Base-by-base conservation (phyloP, 192 early-diverging fungal genomes). In the Dissophora globulifera region DNA sequence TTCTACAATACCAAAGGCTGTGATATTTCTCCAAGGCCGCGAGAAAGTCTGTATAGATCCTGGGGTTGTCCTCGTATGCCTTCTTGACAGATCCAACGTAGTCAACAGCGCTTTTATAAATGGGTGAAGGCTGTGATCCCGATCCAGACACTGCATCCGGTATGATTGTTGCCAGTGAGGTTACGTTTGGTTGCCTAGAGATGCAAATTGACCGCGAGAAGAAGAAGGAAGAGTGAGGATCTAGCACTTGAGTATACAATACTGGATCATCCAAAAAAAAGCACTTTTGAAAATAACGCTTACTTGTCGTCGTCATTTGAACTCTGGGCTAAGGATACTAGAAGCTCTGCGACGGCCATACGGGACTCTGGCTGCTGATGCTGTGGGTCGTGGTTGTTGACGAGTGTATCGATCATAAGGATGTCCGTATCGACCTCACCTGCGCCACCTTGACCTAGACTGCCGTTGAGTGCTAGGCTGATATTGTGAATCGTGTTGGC, bases 21-120 rank as follows among this genome's bases (percentile, higher is more conserved):
- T 67, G 72, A 23, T 76, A 76, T 67, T 76, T 23, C 63, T 67
- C 72, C 45, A 76, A 29, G 7, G 57, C 64, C 2, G 41, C 11
- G n/a, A 76, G 19, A 35, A 76, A 76, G 23, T 76, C 63, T 9
- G 64, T 67, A 33, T 67, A 76, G 38, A 76, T 62, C 40, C 23
- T 66, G 51, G 72, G 72, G 26, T 66, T 67, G 51, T 26, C 51
- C 31, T 66, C 58, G 26, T 76, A 76, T 13, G 72, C 72, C 42
- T 67, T 76, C 23, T 62, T 66, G 42, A 76, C 72, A 13, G 53
- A 67, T 4, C 72, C 58, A 43, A 76, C 58, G 45, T 76, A 76
- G 35, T 76, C 72, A 2, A 67, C 72, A 15, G 63, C 63, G 25
- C 41, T 67, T 42, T 58, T 49, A 53, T 67, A 67, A 20, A 60